These are phyloP conservation scores for Alternaria ventricosa DNA, from an alignment of 2,329 filamentous ascomycete genomes.

Conservation along the genomic window DNA sequence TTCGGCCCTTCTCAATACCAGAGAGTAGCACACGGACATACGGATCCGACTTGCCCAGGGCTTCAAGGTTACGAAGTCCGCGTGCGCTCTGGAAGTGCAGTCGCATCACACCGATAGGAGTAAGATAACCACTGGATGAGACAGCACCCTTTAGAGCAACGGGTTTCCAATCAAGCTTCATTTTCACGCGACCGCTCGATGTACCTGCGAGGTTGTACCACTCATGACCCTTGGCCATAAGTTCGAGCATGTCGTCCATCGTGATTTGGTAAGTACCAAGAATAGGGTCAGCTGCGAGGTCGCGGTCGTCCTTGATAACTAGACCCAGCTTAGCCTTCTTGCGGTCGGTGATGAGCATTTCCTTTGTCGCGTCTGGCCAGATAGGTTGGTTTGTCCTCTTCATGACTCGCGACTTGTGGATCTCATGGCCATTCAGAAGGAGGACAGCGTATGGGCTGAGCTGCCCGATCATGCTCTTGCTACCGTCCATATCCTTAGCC, in stretches of 20 bases:
- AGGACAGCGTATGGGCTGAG: conserved; percentile 91
- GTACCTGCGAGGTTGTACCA: conserved; percentile 90
- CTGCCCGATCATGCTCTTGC: conserved; percentile 87
- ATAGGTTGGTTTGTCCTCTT: conserved; percentile 98
- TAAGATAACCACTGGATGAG: conserved; percentile 85
- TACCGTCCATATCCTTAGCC: conserved; percentile 92
- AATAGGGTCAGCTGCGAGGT: conserved; percentile 80
- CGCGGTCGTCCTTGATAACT: conserved; percentile 94
- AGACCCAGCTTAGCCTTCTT: conserved; percentile 89
- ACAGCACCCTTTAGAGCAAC: conserved; percentile 82
- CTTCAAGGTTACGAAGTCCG: conserved; percentile 89
- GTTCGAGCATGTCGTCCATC: conserved; percentile 88
- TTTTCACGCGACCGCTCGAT: conserved; percentile 84
- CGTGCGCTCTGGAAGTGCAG: conserved; percentile 86
- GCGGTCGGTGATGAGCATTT: conserved; percentile 92
- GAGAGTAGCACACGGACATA: conserved; percentile 89
- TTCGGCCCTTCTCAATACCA: conserved; percentile 87
- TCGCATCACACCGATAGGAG: conserved; percentile 92
- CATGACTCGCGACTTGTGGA: conserved; percentile 87
- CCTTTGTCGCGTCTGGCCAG: conserved; percentile 91
- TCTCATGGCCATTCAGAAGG: conserved; percentile 88
- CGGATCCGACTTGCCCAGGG: conserved; percentile 94
- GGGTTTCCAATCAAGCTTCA: conserved; percentile 94
- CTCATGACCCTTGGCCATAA: conserved; percentile 90
- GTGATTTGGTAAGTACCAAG: conserved; percentile 95